Conservation (phyloP, 768 basidiomycete genomes). For the Coprinellus micaceus region DNA sequence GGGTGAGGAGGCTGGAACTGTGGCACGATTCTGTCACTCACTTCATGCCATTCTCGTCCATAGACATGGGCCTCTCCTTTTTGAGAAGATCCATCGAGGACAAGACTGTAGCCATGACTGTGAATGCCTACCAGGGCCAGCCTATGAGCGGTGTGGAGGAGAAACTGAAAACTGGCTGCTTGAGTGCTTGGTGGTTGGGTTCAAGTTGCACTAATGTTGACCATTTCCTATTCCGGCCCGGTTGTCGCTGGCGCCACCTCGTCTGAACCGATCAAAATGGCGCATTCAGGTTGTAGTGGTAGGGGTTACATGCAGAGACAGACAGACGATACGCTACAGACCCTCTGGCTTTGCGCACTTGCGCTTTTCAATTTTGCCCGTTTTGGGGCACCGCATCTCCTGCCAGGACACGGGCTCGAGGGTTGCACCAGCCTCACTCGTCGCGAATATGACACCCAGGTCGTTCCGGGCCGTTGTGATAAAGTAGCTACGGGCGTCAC, state of each 20-base stretch:
- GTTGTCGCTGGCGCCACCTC: slow-evolving; percentile 11
- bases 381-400: slow-evolving; percentile 85
- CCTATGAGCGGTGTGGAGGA: slow-evolving; percentile 10
- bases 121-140: slow-evolving; percentile 8
- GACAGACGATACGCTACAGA: slow-evolving; percentile 35
- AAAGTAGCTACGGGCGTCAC: slow-evolving; percentile 89
- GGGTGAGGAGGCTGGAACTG: slow-evolving; percentile 15
- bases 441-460: slow-evolving; percentile 88
- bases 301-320: slow-evolving; percentile 12
- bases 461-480: slow-evolving; percentile 88
- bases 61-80: slow-evolving; percentile 56
- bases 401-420: slow-evolving; percentile 89
- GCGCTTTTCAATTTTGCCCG: slow-evolving; percentile 73
- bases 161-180: slow-evolving; percentile 4
- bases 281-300: slow-evolving; percentile 4
- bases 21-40: slow-evolving; percentile 27
- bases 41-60: slow-evolving; percentile 66
- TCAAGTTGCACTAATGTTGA: slow-evolving; percentile 1
- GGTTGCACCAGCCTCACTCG: slow-evolving; percentile 82
- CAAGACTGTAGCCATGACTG: slow-evolving; percentile 61
- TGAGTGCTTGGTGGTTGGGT: slow-evolving; percentile 9
- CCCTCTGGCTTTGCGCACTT: slow-evolving; percentile 86
- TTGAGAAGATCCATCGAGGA: slow-evolving; percentile 55
- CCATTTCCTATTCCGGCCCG: slow-evolving; percentile 28
- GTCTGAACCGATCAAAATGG: not conserved